Base-by-base conservation (phyloP, 495 filamentous ascomycete genomes). In the Penicillium bialowiezense region DNA sequence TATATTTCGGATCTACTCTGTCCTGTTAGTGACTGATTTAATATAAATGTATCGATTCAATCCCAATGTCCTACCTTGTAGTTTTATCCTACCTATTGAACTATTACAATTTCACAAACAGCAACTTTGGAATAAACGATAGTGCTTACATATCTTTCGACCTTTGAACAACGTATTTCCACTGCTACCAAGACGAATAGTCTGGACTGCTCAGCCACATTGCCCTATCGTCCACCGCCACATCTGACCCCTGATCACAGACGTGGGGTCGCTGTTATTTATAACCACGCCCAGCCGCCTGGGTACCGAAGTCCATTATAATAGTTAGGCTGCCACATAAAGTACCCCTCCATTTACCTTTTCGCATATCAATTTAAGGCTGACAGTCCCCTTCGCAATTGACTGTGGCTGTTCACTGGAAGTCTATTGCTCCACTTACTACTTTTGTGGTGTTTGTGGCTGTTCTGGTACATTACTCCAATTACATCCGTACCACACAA, bases 251-350 rank as follows among this genome's bases (percentile, higher is more conserved):
- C 49, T 42, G 48, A 8, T 31, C 48, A 48, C 54, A 55, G 48
- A 58, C 43, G 44, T 48, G 10, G 49, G 37, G 53, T 43, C 44
- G 41, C 50, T 47, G 49, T 54, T 56, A 64, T 59, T 64, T 58
- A 51, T 55, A 52, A 47, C 5, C 29, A 32, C 12, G 31, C 18
- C 40, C 4, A 41, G 23, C 39, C 39, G 54, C 19, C 31, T 35
- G 53, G 51, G 49, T 60, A 59, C 61, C 36, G 26, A 24, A 21
- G 17, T 47, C 50, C 50, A 33, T 55, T 62, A n/a, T n/a, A 51
- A 52, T 47, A 54, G 33, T 59, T 59, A 64, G 61, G 58, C 61
- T 54, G 58, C 61, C 58, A 64, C 52, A 52, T 64, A 54, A 64
- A 44, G 58, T 59, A 62, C 51, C 60, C 51, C 42, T 55, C 44